These are phyloP conservation scores for Solanum tarijense DNA, from an alignment of 257 asterid species.

Conservation along the genomic window DNA sequence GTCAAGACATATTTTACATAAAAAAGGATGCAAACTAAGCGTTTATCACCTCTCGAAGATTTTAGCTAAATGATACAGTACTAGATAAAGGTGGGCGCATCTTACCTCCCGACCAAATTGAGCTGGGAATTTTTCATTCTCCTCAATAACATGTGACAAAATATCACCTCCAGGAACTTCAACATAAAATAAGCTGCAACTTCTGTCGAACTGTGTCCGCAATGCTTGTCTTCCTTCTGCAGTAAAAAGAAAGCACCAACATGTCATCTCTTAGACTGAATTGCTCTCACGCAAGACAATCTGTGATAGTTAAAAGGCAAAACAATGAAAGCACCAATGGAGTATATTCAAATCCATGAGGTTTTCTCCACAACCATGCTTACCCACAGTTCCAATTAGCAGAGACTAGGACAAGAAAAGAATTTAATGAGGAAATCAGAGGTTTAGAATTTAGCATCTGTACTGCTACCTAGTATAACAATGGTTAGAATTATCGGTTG, in stretches of 20 bases:
- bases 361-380: neutral
- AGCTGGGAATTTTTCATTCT: conserved; percentile 71
- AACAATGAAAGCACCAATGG: neutral
- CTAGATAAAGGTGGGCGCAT: neutral
- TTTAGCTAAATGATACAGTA: neutral
- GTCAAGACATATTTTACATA: neutral
- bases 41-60: neutral
- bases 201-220: conserved; percentile 44
- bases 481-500: neutral
- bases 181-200: conserved; percentile 71
- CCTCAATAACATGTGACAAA: conserved; percentile 58
- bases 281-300: neutral
- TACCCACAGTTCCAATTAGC: neutral
- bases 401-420: neutral
- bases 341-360: neutral
- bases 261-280: neutral
- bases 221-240: conserved; percentile 54
- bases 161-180: conserved; percentile 82
- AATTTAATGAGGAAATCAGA: neutral
- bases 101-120: conserved; percentile 98
- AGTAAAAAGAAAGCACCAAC: conserved; percentile 12
- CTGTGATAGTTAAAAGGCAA: neutral
- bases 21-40: neutral
- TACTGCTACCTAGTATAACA: neutral
- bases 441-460: neutral